Evolutionary conservation across 2,329 filamentous ascomycete genomes (phyloP), one percentile per base, ranked within the genome.

Genomic region (Phoma herbarum): DNA sequence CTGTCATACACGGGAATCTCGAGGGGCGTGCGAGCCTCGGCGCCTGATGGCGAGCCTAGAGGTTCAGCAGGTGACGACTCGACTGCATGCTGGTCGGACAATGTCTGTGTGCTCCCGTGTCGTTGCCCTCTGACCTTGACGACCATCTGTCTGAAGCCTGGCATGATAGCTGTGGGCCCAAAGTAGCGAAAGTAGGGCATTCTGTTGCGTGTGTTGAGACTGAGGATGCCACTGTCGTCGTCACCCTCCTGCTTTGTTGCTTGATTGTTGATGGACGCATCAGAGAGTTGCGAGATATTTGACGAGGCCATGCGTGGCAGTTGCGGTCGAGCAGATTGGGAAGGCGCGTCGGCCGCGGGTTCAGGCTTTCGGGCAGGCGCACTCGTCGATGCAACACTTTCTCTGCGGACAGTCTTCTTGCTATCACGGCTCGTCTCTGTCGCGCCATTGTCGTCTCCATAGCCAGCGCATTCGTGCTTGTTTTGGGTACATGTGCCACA

Each of bases 121-220:
- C 87, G 84, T 59, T 87, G 82, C 59, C 90, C 88, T 58, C 88
- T 85, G 28, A 93, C 86, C 52, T 90, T 88, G 58, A 90, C 88
- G 25, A 96, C 91, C 91, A 96, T 96, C 75, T 96, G 92, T 77
- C 96, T 96, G 79, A 93, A 96, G 22, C 92, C 92, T 1, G 92
- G 92, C 51, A 95, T 91, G 70, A 96, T 96, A 62, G 92, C 93
- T 1, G 93, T 96, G 0, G 92, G 91, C 0, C 92, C 93, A 73
- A 96, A 95, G 77, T 95, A 96, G 60, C 93, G 84, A 69, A 96
- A 96, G 74, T 95, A 97, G 0, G 92, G 92, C 63, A 96, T 91
- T 52, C 89, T 85, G 70, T 90, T 85, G 81, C 73, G 80, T 76
- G 66, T 85, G 81, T 61, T 85, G 42, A 81, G 73, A 65, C 75